phyloP scores from a whole-genome alignment of 805 yeast genomes.

The Debaryomyces maramus region DNA sequence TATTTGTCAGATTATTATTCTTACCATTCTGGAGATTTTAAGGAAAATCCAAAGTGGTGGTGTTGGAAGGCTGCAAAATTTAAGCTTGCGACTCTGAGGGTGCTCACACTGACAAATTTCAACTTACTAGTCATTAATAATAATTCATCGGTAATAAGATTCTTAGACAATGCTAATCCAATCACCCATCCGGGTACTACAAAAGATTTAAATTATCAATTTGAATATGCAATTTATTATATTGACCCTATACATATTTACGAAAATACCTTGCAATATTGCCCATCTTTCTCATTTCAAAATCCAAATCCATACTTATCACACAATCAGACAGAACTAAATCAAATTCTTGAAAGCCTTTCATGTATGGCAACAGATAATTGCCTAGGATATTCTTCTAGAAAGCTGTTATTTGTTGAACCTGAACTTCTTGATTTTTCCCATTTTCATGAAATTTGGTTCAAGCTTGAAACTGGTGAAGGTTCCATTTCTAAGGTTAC shows the following conservation, averaged over 20 bases:
- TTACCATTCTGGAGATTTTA: conserved; percentile 4
- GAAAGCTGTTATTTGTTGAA: not conserved
- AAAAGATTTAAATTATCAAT: not conserved
- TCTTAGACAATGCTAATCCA: not conserved
- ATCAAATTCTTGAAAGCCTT: not conserved
- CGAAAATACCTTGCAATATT: not conserved
- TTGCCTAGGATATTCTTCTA: not conserved
- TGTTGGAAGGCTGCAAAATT: conserved; percentile 35
- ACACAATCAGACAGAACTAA: conserved; percentile 24
- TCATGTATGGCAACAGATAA: not conserved
- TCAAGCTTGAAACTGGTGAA: conserved; percentile 31
- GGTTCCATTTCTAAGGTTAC: conserved; percentile 31
- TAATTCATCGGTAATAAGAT: not conserved
- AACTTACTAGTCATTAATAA: conserved; percentile 9
- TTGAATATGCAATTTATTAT: not conserved
- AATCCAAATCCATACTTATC: conserved; percentile 38
- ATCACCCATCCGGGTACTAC: not conserved
- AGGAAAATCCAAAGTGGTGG: conserved; percentile 45
- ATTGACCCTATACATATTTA: not conserved
- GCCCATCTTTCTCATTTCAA: conserved; percentile 18
- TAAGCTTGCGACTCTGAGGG: conserved; percentile 25
- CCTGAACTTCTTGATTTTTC: conserved; percentile 42
- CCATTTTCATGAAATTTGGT: conserved; percentile 52
- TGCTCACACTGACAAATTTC: conserved; percentile 30
- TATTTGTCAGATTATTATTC: conserved; percentile 22